Evolutionary conservation across 1,139 yeast species (phyloP).

Genomic region (Pneumocystis oryctolagi): DNA sequence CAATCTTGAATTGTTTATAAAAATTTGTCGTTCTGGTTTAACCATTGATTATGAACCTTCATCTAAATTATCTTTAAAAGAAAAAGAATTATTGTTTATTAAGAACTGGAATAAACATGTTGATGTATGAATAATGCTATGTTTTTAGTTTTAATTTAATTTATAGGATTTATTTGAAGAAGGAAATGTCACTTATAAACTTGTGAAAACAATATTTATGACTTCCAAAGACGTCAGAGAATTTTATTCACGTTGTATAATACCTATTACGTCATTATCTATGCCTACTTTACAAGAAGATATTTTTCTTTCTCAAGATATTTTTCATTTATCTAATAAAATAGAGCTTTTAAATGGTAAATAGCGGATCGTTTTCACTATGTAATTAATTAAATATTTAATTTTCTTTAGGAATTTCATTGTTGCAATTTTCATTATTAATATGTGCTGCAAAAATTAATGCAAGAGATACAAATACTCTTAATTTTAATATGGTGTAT

Average conservation of each 20-base stretch:
- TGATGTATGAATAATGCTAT: constrained; percentile 16
- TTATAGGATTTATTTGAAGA: neutral
- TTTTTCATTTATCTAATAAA: constrained; percentile 2
- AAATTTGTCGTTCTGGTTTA: constrained; percentile 22
- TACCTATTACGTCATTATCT: constrained; percentile 2
- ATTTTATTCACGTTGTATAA: constrained; percentile 4
- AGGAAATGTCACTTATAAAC: neutral
- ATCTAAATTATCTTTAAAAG: constrained; percentile 7
- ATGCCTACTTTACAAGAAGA: constrained; percentile 1
- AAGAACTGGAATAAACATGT: constrained; percentile 40
- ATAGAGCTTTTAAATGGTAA: neutral
- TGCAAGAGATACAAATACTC: constrained; percentile 27
- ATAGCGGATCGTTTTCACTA: neutral
- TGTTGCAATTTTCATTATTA: constrained; percentile 27
- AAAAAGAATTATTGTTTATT: constrained; percentile 22
- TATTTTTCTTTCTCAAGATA: neutral
- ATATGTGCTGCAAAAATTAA: constrained; percentile 63
- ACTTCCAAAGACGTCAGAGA: constrained; percentile 9
- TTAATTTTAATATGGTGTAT: constrained; percentile 61
- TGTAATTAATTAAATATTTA: neutral
- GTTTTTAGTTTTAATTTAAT: neutral
- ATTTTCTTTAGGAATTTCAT: constrained; percentile 10
- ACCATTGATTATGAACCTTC: constrained; percentile 19
- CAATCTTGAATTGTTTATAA: constrained; percentile 24
- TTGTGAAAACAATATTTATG: constrained; percentile 11